phyloP scores from a whole-genome alignment of 2,329 filamentous ascomycete genomes.

The Microdochium trichocladiopsis region DNA sequence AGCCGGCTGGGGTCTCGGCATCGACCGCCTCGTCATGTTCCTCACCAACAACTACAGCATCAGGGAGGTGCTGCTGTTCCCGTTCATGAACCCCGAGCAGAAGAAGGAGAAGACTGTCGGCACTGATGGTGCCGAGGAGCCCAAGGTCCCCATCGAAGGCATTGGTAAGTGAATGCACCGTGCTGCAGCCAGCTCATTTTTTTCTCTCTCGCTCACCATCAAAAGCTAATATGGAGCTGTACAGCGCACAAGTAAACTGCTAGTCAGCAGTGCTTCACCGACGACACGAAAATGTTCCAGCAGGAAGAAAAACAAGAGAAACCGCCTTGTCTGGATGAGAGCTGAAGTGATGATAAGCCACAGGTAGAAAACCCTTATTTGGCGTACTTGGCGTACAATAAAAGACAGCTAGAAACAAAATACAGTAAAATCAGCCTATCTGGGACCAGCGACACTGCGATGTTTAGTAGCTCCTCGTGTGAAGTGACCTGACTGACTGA shows the following conservation, averaged over 20 bases:
- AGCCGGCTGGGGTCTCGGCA: constrained; percentile 93
- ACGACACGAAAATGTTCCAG: neutral
- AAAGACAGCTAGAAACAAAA: too few species aligned
- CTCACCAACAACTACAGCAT: constrained; percentile 93
- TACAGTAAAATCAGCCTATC: too few species aligned
- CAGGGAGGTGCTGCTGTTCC: constrained; percentile 93
- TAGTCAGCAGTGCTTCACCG: constrained; percentile 1
- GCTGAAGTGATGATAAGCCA: too few species aligned
- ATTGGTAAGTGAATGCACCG: constrained; percentile 14
- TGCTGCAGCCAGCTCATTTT: too few species aligned
- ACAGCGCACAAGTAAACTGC: too few species aligned
- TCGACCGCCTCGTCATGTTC: constrained; percentile 93
- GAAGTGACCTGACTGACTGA: too few species aligned
- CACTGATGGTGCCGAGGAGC: constrained; percentile 7
- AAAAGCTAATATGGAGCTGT: too few species aligned
- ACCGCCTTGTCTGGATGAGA: too few species aligned
- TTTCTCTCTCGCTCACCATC: neutral
- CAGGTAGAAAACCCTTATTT: too few species aligned
- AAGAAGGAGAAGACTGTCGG: constrained; percentile 7
- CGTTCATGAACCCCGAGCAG: constrained; percentile 70
- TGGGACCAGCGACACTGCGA: too few species aligned
- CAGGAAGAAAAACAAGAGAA: neutral
- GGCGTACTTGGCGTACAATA: too few species aligned
- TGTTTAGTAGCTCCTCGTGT: too few species aligned
- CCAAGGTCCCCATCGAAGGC: constrained; percentile 10